Evolutionary conservation across 768 basidiomycete genomes (phyloP), one percentile per base, ranked within the genome.

Genomic region (Hericium rajendrae): DNA sequence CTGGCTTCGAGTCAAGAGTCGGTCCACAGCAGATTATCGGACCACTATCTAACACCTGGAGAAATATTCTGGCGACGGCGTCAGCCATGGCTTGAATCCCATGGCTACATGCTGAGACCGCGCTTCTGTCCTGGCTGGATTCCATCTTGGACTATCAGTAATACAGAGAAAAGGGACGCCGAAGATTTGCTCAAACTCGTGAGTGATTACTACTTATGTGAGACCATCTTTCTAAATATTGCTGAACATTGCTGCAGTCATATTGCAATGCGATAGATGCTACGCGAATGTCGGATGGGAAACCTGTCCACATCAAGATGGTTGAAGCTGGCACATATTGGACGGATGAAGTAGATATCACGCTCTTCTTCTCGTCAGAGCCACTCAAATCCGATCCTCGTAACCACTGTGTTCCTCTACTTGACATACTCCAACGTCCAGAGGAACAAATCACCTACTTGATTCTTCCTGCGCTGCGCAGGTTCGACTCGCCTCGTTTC

Each of bases 401-500:
- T 9, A 70, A 69, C 24, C 70, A 66, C 50, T 66, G 64, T 41
- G 62, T 61, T 9, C 68, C 62, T 1, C 18, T 69, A 1, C 57
- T 57, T 18, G 70, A 70, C 41, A 60, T 67, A 6, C 56, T 69
- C 0, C 38, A 60, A 18, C 57, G 60, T 12, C 66, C 65, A 1
- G 43, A 65, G 9, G 37, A 57, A 0, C 57, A 64, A 12, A 28
- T 26, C 6, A 50, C 61, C 0, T 39, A 69, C 8, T 53, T 76
- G 4, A 72, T 75, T 9, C 68, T 73, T 64, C 68, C 74, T 1
- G 57, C 68, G 2, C 55, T 74, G 10, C 63, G 68, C 0, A 22
- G 16, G 4, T 69, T 52, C 55, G 39, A 69, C 38, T 58, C 68
- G 2, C 73, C 73, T 0, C 61, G 37, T 0, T 69, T 75, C 52